Conservation (phyloP, 2,329 filamentous ascomycete genomes). For the Lachnellula cervina region DNA sequence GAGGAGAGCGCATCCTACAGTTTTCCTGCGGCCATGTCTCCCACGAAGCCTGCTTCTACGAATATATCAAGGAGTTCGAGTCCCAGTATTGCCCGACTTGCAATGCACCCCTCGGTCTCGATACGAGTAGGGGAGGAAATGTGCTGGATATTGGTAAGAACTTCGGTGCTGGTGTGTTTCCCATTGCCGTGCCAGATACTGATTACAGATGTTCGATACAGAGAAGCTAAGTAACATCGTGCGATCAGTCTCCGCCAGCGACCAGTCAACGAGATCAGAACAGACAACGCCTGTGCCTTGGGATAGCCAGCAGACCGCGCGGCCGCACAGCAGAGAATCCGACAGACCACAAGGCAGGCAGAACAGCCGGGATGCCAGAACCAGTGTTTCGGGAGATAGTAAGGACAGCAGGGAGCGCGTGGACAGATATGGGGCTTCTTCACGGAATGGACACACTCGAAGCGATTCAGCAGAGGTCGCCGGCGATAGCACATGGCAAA, state of each 20-base stretch:
- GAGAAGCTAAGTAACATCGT: conserved; percentile 95
- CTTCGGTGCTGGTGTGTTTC: conserved; percentile 30
- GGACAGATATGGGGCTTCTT: conserved; percentile 36
- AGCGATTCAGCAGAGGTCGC: conserved; percentile 71
- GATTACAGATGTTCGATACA: conserved; percentile 37
- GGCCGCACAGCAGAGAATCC: conserved; percentile 47
- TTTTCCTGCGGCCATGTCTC: conserved; percentile 97
- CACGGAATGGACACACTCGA: conserved; percentile 51
- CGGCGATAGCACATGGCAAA: conserved; percentile 37
- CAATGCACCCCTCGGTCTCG: conserved; percentile 83
- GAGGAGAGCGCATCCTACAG: conserved; percentile 89
- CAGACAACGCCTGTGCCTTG: conserved; percentile 60
- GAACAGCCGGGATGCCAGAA: conserved; percentile 29
- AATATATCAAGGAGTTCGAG: conserved; percentile 93
- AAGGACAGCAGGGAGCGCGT: conserved; percentile 38
- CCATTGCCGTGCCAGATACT: conserved; percentile 17
- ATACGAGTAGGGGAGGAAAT: conserved; percentile 88
- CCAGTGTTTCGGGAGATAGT: conserved; percentile 27
- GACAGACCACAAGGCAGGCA: conserved; percentile 34
- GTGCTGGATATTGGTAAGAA: conserved; percentile 78
- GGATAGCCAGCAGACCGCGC: conserved; percentile 57
- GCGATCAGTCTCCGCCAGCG: conserved; percentile 68
- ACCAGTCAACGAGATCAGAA: conserved; percentile 39
- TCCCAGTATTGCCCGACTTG: conserved; percentile 92
- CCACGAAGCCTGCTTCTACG: conserved; percentile 97